Percentiles rank a stretch among this genome's conserved stretches.
These are phyloP conservation scores for Cordyceps cicadae DNA, from an alignment of 2,329 filamentous ascomycete genomes.

Conservation along the genomic window DNA sequence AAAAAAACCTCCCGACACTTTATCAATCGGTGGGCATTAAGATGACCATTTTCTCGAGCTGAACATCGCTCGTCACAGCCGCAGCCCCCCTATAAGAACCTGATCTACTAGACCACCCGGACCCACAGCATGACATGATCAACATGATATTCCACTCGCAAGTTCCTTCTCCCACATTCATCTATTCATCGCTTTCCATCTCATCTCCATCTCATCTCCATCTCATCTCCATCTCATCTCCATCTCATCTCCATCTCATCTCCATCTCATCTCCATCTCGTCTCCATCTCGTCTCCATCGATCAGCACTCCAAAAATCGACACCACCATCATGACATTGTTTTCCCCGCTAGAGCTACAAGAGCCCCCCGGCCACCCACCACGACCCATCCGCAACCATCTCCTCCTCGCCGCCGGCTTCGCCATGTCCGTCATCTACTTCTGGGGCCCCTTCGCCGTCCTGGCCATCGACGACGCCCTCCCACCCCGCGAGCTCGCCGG, in stretches of 20 bases:
- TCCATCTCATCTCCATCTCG: not conserved
- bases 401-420: not conserved
- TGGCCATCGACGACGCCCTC: not conserved
- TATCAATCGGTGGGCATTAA: too few relatives aligned
- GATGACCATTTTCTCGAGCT: too few relatives aligned
- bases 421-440: not conserved
- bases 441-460: not conserved
- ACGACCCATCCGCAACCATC: not conserved
- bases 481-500: not conserved
- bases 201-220: not conserved
- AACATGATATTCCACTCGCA: too few relatives aligned
- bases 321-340: not conserved
- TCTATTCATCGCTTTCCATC: not conserved
- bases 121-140: too few relatives aligned
- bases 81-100: too few relatives aligned
- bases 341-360: not conserved
- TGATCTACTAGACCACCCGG: too few relatives aligned
- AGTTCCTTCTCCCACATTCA: not conserved
- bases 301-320: constrained; percentile 10
- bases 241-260: not conserved
- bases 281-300: not conserved
- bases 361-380: not conserved
- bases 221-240: not conserved
- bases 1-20: too few relatives aligned
- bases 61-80: too few relatives aligned